phyloP scores from a whole-genome alignment of 2,329 filamentous ascomycete species.

The Juglanconis juglandina region DNA sequence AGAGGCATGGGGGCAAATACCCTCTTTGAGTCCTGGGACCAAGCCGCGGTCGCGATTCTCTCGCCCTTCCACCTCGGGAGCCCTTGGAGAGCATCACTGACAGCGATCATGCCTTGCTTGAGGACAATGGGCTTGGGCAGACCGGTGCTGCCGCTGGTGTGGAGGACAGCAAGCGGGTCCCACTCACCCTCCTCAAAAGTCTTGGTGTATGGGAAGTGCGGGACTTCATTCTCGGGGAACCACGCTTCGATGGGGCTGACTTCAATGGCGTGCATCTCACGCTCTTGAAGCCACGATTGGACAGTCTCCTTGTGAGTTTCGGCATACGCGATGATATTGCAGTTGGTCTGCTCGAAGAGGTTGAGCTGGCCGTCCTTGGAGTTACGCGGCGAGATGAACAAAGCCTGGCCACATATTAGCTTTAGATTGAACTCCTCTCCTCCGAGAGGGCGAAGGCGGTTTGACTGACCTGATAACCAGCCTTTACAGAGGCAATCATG shows the following conservation, averaged over 20 bases:
- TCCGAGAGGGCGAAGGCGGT: rapidly evolving
- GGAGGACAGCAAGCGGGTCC: slow-evolving; percentile 40
- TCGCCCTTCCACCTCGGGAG: slow-evolving; percentile 21
- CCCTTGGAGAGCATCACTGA: slow-evolving; percentile 30
- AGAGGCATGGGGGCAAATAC: slow-evolving; percentile 30
- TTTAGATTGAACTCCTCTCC: background rate
- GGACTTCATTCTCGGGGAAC: slow-evolving; percentile 33
- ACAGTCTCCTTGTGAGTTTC: slow-evolving; percentile 27
- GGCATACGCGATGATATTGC: slow-evolving; percentile 36
- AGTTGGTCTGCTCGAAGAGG: slow-evolving; percentile 42
- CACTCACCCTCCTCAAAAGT: slow-evolving; percentile 39
- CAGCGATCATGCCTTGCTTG: slow-evolving; percentile 35
- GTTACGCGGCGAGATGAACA: slow-evolving; percentile 45
- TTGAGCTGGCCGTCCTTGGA: slow-evolving; percentile 41
- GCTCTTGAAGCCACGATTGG: slow-evolving; percentile 35
- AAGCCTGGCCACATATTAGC: slow-evolving; percentile 24
- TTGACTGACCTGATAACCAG: slow-evolving; percentile 19
- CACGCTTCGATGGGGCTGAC: slow-evolving; percentile 31
- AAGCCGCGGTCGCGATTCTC: background rate
- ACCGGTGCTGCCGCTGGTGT: slow-evolving; percentile 46
- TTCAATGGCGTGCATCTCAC: slow-evolving; percentile 36
- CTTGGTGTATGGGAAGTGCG: slow-evolving; percentile 37
- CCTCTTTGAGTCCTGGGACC: slow-evolving; percentile 1
- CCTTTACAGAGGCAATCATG: slow-evolving; percentile 16
- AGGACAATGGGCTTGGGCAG: slow-evolving; percentile 43